phyloP scores from a whole-genome alignment of 2,329 filamentous ascomycete genomes.

The Ophiostoma angusticollis region DNA sequence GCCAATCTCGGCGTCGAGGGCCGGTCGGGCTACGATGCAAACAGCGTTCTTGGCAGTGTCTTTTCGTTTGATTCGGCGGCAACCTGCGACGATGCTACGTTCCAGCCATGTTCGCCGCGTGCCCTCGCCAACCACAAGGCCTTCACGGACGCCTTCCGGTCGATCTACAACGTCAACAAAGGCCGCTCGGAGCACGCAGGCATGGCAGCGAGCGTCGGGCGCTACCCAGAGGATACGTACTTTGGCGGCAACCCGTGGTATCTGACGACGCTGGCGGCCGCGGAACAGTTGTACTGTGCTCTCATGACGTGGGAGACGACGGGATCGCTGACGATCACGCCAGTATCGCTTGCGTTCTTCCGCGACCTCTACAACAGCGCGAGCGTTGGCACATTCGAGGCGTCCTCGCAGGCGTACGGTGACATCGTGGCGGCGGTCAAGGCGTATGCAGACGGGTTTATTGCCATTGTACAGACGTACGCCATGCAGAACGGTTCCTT shows the following conservation, averaged over 20 bases:
- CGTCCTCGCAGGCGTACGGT: slow-evolving; percentile 28
- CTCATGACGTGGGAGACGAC: slow-evolving; percentile 55
- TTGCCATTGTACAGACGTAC: slow-evolving; percentile 50
- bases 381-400: slow-evolving; percentile 46
- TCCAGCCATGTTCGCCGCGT: slow-evolving; percentile 62
- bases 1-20: slow-evolving; percentile 42
- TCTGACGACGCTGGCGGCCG: slow-evolving; percentile 60
- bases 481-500: slow-evolving; percentile 48
- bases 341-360: slow-evolving; percentile 60
- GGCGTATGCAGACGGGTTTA: slow-evolving; percentile 47
- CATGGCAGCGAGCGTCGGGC: slow-evolving; percentile 47
- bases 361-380: slow-evolving; percentile 46
- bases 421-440: slow-evolving; percentile 44
- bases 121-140: slow-evolving; percentile 66
- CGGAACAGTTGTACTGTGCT: slow-evolving; percentile 69
- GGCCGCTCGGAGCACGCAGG: slow-evolving; percentile 49
- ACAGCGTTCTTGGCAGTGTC: slow-evolving; percentile 54
- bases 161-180: slow-evolving; percentile 54
- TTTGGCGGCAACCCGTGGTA: slow-evolving; percentile 68
- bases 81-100: slow-evolving; percentile 55
- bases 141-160: slow-evolving; percentile 62
- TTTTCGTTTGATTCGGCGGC: slow-evolving; percentile 56
- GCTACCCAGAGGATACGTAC: slow-evolving; percentile 63
- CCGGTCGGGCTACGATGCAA: slow-evolving; percentile 58
- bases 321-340: slow-evolving; percentile 51